Percentiles rank a stretch among this genome's conserved stretches.
These are phyloP conservation scores for Annulohypoxylon truncatum DNA, from an alignment of 2,329 filamentous ascomycete species.

Conservation along the genomic window DNA sequence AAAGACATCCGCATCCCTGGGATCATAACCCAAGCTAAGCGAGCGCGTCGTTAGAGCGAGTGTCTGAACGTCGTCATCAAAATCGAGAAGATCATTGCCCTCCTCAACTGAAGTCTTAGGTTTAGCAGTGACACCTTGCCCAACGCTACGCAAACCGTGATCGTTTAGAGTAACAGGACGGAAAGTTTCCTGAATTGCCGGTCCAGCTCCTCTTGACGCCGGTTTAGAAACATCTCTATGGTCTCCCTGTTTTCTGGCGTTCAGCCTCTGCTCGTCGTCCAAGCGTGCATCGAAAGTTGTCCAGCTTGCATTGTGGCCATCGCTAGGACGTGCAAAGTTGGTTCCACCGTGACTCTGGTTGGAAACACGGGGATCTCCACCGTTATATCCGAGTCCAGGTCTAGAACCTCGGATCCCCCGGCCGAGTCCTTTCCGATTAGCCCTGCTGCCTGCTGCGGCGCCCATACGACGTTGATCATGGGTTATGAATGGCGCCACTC, in stretches of 20 bases:
- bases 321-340: background rate
- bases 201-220: background rate
- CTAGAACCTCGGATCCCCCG: conserved; percentile 12
- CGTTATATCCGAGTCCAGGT: conserved; percentile 12
- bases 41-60: background rate
- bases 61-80: conserved; percentile 4
- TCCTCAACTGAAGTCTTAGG: conserved; percentile 29
- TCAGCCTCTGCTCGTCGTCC: conserved; percentile 34
- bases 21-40: background rate
- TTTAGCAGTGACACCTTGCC: conserved; percentile 22
- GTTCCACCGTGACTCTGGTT: background rate
- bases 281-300: conserved; percentile 35
- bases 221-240: background rate
- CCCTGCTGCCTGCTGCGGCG: background rate
- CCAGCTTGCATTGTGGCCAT: conserved; percentile 20
- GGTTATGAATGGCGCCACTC: conserved; percentile 1
- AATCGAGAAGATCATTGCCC: conserved; percentile 17
- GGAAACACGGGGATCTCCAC: background rate
- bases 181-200: conserved; percentile 39
- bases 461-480: conserved; percentile 21
- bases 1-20: background rate
- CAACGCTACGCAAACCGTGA: conserved; percentile 39
- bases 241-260: background rate
- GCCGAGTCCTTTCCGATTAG: conserved; percentile 8
- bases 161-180: conserved; percentile 41